phyloP scores from a whole-genome alignment of 78 protist genomes.

The Polysphondylium violaceum region DNA sequence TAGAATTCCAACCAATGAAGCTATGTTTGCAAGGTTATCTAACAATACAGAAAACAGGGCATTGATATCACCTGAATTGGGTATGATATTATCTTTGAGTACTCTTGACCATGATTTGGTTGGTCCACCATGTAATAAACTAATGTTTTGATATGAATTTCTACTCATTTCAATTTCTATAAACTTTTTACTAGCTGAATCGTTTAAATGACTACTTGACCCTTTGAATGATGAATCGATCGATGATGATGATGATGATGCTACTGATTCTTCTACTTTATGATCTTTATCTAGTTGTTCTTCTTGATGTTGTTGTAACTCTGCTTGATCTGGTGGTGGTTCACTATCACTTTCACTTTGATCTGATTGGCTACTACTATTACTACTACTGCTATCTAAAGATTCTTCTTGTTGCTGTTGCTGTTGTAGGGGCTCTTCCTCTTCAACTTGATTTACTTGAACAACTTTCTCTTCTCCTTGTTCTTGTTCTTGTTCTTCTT shows the following conservation, averaged over 20 bases:
- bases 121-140: constrained; percentile 12
- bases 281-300: not conserved
- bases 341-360: not conserved
- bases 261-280: not conserved
- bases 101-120: not conserved
- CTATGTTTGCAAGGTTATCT: constrained; percentile 66
- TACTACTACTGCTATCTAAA: not conserved
- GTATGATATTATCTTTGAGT: constrained; percentile 3
- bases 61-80: constrained; percentile 57
- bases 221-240: not conserved
- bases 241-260: not conserved
- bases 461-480: too few species aligned
- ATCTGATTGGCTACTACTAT: not conserved
- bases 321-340: not conserved
- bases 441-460: too few species aligned
- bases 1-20: constrained; percentile 49
- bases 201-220: not conserved
- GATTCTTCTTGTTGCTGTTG: too few species aligned
- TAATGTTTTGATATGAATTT: constrained; percentile 1
- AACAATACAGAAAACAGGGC: constrained; percentile 65
- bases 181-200: not conserved
- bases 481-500: too few species aligned
- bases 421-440: too few species aligned
- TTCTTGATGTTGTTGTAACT: not conserved
- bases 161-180: constrained; percentile 14